These are phyloP conservation scores for Parasarocladium wereldwijsianum DNA, from an alignment of 2,329 filamentous ascomycete genomes.

Conservation along the genomic window DNA sequence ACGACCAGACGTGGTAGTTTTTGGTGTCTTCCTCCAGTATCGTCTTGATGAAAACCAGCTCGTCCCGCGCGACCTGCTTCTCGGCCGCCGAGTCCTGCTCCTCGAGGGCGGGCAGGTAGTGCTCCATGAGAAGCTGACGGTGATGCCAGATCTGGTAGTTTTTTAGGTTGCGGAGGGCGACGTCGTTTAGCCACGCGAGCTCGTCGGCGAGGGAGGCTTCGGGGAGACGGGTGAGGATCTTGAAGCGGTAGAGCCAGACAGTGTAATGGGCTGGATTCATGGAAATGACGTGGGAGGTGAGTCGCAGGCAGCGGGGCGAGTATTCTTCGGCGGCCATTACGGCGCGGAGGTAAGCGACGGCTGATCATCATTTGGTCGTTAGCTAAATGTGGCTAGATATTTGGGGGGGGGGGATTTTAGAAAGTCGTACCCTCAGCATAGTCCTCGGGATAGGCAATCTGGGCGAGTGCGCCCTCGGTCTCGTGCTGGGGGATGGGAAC, in stretches of 20 bases:
- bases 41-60: slow-evolving; percentile 58
- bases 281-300: slow-evolving; percentile 80
- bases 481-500: slow-evolving; percentile 73
- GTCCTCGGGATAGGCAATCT: slow-evolving; percentile 78
- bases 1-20: slow-evolving; percentile 98
- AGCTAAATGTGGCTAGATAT: slow-evolving; percentile 5
- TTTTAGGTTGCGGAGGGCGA: slow-evolving; percentile 75
- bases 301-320: slow-evolving; percentile 59
- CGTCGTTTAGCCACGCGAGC: slow-evolving; percentile 71
- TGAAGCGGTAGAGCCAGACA: slow-evolving; percentile 90
- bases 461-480: slow-evolving; percentile 71
- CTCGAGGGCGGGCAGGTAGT: slow-evolving; percentile 44
- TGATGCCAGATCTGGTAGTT: slow-evolving; percentile 98
- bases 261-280: slow-evolving; percentile 98
- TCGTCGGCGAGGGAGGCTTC: slow-evolving; percentile 57
- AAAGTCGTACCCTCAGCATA: slow-evolving; percentile 57
- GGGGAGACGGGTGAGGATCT: slow-evolving; percentile 57
- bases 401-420: slow-evolving; percentile 1
- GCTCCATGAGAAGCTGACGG: slow-evolving; percentile 49
- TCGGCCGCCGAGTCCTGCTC: slow-evolving; percentile 36
- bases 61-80: slow-evolving; percentile 44
- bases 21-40: slow-evolving; percentile 85
- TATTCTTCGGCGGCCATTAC: slow-evolving; percentile 83
- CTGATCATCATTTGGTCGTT: slow-evolving; percentile 24
- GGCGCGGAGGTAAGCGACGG: slow-evolving; percentile 83